Conservation (phyloP, 2,329 filamentous ascomycete species). For the Hirsutella thompsonii region DNA sequence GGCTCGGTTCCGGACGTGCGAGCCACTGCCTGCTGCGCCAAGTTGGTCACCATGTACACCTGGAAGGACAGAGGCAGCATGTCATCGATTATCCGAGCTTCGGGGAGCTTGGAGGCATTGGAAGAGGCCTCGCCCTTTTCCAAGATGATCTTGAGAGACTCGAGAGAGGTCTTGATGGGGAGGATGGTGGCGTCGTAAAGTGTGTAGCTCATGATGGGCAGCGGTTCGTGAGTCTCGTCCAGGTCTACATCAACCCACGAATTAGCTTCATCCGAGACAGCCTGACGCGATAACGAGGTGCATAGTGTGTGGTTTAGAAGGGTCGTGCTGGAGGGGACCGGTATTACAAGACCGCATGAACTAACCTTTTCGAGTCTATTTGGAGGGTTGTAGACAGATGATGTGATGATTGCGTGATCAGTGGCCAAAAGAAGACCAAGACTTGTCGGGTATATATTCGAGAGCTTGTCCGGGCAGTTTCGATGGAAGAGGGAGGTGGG, state of each 20-base stretch:
- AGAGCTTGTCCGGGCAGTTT: neutral
- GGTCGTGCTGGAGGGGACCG: no score
- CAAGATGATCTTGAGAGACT: conserved; percentile 20
- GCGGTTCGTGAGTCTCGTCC: no score
- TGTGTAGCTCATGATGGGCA: conserved; percentile 22
- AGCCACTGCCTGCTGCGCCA: conserved; percentile 17
- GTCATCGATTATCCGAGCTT: conserved; percentile 22
- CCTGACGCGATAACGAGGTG: neutral
- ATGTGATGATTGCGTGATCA: neutral
- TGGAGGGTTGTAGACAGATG: neutral
- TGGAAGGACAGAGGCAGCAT: conserved; percentile 32
- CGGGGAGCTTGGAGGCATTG: conserved; percentile 16
- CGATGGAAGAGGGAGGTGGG: no score
- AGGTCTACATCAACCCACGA: no score
- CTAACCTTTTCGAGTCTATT: neutral
- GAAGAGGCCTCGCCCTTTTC: conserved; percentile 21
- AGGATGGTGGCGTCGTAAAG: conserved; percentile 27
- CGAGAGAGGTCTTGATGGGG: conserved; percentile 17
- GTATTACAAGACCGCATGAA: neutral
- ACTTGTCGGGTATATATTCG: neutral
- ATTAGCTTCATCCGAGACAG: neutral
- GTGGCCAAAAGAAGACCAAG: neutral
- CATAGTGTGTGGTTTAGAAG: neutral
- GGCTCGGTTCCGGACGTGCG: conserved; percentile 19
- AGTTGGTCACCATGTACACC: conserved; percentile 18